Evolutionary conservation across 208 protist genomes (phyloP).

Genomic region (Trypanosoma theileri): DNA sequence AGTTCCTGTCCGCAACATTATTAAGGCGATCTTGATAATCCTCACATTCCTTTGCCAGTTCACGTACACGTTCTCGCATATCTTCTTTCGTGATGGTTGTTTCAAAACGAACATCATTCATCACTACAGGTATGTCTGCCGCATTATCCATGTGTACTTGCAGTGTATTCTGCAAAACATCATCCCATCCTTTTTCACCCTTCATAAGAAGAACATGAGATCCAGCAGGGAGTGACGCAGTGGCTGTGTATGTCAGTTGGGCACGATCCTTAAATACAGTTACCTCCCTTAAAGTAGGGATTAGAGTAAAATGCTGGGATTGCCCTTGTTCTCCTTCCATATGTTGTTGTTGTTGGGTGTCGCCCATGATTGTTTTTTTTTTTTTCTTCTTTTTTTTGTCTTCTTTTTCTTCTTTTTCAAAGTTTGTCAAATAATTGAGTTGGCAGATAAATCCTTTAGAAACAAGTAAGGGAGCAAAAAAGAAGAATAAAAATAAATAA

Average conservation of each 20-base stretch:
- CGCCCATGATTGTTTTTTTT: not conserved
- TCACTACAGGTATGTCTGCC: not conserved
- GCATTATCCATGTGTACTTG: slow-evolving; percentile 29
- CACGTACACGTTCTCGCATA: slow-evolving; percentile 18
- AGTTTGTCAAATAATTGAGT: no score
- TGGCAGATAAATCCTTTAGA: no score
- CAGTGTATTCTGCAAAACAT: slow-evolving; percentile 32
- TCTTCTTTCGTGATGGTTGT: slow-evolving; percentile 9
- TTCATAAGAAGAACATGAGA: slow-evolving; percentile 17
- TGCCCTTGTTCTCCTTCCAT: not conserved
- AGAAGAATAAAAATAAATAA: not conserved
- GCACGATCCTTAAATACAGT: slow-evolving; percentile 33
- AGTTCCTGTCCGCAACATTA: slow-evolving; percentile 5
- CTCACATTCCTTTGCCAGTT: slow-evolving; percentile 5
- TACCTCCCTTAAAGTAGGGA: slow-evolving; percentile 20
- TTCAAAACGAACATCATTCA: slow-evolving; percentile 16
- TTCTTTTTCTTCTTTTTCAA: no score
- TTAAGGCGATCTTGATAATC: not conserved
- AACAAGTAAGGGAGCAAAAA: no score
- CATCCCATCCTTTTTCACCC: slow-evolving; percentile 15
- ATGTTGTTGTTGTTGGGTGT: not conserved
- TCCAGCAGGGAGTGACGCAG: slow-evolving; percentile 11
- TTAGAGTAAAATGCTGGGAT: not conserved
- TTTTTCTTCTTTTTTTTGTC: no score
- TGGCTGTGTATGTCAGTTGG: slow-evolving; percentile 15